Evolutionary conservation across 805 yeast genomes (phyloP), one percentile per base, ranked within the genome.

Genomic region (Lipomyces sp.): DNA sequence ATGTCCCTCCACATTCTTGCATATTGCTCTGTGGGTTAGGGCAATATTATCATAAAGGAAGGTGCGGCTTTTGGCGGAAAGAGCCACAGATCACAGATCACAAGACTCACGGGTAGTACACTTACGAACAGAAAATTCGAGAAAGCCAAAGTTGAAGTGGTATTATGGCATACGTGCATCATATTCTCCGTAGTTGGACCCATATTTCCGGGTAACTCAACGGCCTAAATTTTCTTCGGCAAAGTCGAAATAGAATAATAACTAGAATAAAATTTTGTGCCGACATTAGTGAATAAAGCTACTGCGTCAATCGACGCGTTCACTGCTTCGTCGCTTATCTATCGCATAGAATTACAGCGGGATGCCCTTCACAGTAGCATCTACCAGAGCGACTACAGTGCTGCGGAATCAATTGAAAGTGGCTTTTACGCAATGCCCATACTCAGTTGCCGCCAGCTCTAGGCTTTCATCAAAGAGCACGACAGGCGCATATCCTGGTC

Each of bases 321-420:
- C n/a, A 42, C 18, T 42, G 18, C n/a, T 15, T 7, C 48, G 24
- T 42, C 15, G 48, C 48, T 42, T 42, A 60, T 33, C 45, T 33
- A 60, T 29, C 7, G 39, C 15, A 62, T 24, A 34, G 53, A 34
- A 18, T 62, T 11, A 24, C 13, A 54, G 37, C 60, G 37, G 32
- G 33, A 63, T 63, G 66, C 59, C 66, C 15, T 53, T 59, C 62
- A 50, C 56, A 37, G 18, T 59, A 37, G 53, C 62, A 15, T 58
- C 62, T 33, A 53, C 63, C 48, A 54, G 66, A 24, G 66, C 57
- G 18, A 42, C 66, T 35, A 13, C 54, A 13, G 54, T 55, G 18
- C 54, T 63, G 45, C 66, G 66, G 29, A 24, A 53, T n/a, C 53
- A 48, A 10, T 48, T 57, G 32, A 57, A 57, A 32, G 59, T 18